phyloP scores from a whole-genome alignment of 225 moss, liverwort and hornwort species.

The Polytrichum formosum region DNA sequence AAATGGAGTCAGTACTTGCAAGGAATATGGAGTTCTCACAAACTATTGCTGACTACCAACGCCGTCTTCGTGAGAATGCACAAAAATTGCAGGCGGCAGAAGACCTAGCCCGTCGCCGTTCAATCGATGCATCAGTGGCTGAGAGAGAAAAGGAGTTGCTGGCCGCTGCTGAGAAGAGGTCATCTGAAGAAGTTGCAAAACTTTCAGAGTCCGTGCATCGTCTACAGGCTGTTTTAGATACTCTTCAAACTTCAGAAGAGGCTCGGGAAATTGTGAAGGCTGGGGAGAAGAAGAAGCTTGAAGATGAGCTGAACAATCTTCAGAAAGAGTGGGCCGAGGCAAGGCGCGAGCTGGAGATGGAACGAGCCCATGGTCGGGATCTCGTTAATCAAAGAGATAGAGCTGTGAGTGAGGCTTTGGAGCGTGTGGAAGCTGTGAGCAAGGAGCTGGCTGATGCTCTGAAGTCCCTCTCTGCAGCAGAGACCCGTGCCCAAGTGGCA shows the following conservation, averaged over 20 bases:
- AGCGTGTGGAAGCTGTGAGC: slow-evolving; percentile 73
- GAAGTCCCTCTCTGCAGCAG: slow-evolving; percentile 85
- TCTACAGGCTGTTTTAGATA: slow-evolving; percentile 81
- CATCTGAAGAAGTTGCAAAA: slow-evolving; percentile 79
- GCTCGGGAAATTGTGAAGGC: slow-evolving; percentile 69
- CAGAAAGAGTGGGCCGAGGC: slow-evolving; percentile 93
- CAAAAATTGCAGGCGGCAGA: slow-evolving; percentile 85
- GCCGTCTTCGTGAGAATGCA: slow-evolving; percentile 65
- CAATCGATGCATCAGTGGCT: slow-evolving; percentile 72
- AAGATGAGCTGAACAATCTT: slow-evolving; percentile 74
- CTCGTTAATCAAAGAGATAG: slow-evolving; percentile 68
- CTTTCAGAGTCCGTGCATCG: slow-evolving; percentile 87
- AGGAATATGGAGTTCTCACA: slow-evolving; percentile 95
- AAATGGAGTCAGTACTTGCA: slow-evolving; percentile 79
- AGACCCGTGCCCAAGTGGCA: slow-evolving; percentile 93
- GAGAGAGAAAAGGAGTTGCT: slow-evolving; percentile 90
- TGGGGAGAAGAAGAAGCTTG: slow-evolving; percentile 77
- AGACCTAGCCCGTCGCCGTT: slow-evolving; percentile 66
- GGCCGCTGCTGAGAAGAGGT: slow-evolving; percentile 82
- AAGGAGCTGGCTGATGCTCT: slow-evolving; percentile 84
- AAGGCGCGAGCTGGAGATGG: slow-evolving; percentile 81
- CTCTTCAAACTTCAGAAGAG: slow-evolving; percentile 77
- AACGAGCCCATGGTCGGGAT: slow-evolving; percentile 78
- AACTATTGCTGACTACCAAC: slow-evolving; percentile 90
- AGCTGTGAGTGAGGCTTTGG: slow-evolving; percentile 79